These are phyloP conservation scores for Cladosporium sp. DNA, from an alignment of 2,329 filamentous ascomycete genomes.

Conservation along the genomic window DNA sequence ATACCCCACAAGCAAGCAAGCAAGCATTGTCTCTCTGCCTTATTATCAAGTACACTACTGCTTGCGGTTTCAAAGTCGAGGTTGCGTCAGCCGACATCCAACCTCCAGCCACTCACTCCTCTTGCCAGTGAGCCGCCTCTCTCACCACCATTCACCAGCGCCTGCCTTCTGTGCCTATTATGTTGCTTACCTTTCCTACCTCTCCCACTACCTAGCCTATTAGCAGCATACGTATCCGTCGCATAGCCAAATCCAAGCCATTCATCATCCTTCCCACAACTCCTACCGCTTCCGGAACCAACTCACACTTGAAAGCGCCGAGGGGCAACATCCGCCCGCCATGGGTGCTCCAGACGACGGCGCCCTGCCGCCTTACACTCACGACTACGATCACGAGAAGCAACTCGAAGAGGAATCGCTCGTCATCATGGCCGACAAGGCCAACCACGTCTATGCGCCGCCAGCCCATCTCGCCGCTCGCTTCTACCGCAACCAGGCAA, in stretches of 20 bases:
- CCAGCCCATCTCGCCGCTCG: constrained; percentile 76
- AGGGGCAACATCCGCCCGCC: constrained; percentile 2
- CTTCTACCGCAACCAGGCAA: constrained; percentile 64
- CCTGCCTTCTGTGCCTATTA: background rate
- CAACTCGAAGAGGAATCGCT: constrained; percentile 14
- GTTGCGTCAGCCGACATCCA: constrained; percentile 4
- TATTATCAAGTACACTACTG: background rate
- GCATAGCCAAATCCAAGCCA: background rate
- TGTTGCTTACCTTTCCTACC: background rate
- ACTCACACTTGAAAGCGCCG: background rate
- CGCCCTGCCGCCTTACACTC: background rate
- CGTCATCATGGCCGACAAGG: constrained; percentile 20
- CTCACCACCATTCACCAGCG: constrained; percentile 1
- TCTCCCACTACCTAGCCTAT: constrained; percentile 1
- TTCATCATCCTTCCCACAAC: background rate
- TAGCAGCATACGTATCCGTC: background rate
- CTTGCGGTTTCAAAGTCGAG: background rate
- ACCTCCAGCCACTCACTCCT: constrained; percentile 1
- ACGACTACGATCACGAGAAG: constrained; percentile 2
- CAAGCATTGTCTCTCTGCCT: background rate
- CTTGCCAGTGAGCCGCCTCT: background rate
- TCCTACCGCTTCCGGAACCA: constrained; percentile 11
- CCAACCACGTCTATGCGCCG: constrained; percentile 55
- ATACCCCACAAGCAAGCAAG: background rate
- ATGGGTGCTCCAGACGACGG: constrained; percentile 17